Percentiles rank a stretch among this genome's conserved stretches.
Conservation (phyloP, 2,329 filamentous ascomycete species). For the Fusarium sp. region DNA sequence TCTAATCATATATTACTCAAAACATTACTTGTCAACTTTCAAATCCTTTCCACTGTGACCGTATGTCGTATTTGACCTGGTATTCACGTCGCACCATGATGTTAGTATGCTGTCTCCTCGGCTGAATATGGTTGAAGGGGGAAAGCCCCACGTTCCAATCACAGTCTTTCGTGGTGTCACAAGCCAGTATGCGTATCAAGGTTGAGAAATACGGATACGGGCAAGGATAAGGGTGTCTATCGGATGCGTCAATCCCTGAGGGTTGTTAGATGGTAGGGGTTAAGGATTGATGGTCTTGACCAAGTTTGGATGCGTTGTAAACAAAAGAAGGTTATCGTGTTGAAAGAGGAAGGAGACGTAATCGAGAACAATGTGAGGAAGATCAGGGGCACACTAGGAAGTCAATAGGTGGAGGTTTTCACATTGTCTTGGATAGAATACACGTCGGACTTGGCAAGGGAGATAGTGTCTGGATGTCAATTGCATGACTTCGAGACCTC, state of each 20-base stretch:
- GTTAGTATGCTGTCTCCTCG: neutral
- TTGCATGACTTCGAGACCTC: neutral
- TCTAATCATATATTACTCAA: neutral
- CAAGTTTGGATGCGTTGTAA: neutral
- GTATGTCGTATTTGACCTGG: neutral
- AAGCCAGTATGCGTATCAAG: neutral
- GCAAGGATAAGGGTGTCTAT: slow-evolving; percentile 17
- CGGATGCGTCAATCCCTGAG: neutral
- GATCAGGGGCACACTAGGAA: neutral
- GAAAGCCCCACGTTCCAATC: neutral
- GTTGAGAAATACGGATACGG: slow-evolving; percentile 13
- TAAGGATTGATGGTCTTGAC: neutral
- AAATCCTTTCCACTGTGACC: neutral
- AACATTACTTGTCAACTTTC: slow-evolving; percentile 15
- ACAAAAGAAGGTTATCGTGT: neutral
- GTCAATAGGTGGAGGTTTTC: neutral
- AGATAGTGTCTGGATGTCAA: neutral
- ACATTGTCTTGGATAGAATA: neutral
- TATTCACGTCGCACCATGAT: neutral
- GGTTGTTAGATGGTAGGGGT: slow-evolving; percentile 4
- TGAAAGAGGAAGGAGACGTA: neutral
- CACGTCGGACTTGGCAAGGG: neutral
- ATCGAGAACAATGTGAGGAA: neutral
- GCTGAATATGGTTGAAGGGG: neutral
- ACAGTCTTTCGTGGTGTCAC: slow-evolving; percentile 5